These are phyloP conservation scores for Vanderwaltozyma polyspora DNA, from an alignment of 805 yeast species.

Conservation along the genomic window DNA sequence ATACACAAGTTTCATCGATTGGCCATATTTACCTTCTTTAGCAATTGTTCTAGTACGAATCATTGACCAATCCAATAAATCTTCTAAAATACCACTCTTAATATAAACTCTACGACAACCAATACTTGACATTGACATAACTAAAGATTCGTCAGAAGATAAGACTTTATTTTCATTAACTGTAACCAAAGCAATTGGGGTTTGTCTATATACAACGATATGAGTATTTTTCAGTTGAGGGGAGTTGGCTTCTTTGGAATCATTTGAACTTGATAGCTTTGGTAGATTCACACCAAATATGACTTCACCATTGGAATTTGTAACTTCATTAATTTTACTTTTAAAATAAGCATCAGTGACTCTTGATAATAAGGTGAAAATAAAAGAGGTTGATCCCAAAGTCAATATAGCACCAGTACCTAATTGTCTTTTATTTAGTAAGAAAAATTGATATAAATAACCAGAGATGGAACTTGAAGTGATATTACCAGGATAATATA, in stretches of 20 bases:
- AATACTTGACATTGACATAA: constrained; percentile 43
- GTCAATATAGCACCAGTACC: constrained; percentile 31
- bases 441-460: constrained; percentile 14
- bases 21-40: constrained; percentile 24
- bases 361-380: constrained; percentile 31
- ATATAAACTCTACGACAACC: constrained; percentile 61
- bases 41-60: constrained; percentile 33
- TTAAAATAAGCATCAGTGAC: constrained; percentile 40
- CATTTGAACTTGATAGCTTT: constrained; percentile 2
- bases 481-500: constrained; percentile 11
- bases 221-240: constrained; percentile 34
- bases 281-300: constrained; percentile 40
- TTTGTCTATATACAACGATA: constrained; percentile 50
- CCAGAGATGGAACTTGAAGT: constrained; percentile 12
- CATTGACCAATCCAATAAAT: constrained; percentile 52
- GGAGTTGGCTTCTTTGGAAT: neutral
- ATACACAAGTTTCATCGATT: constrained; percentile 31
- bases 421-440: constrained; percentile 22
- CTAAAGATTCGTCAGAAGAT: constrained; percentile 32
- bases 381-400: constrained; percentile 28
- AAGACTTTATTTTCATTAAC: constrained; percentile 33
- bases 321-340: constrained; percentile 28
- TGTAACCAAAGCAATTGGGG: constrained; percentile 57
- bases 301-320: constrained; percentile 27
- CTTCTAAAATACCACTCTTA: constrained; percentile 51